Percentiles rank a stretch among this genome's conserved stretches.
phyloP scores from a whole-genome alignment of 2,329 filamentous ascomycete genomes.

The Beauveria caledonica region DNA sequence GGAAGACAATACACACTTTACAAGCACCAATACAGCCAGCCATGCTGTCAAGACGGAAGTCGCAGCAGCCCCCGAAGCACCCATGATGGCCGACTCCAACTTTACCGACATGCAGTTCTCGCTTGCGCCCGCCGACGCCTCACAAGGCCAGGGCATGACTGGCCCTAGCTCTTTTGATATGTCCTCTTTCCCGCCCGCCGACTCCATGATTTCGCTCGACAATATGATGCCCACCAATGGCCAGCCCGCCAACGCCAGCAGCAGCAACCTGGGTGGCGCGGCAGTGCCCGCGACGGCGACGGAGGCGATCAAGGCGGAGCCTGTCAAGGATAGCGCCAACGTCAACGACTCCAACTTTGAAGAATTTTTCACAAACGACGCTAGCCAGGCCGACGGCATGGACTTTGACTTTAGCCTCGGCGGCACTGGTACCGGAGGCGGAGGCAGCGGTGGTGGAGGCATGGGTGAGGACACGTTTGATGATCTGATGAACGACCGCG shows the following conservation, averaged over 20 bases:
- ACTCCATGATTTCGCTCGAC: slow-evolving; percentile 22
- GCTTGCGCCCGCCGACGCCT: slow-evolving; percentile 34
- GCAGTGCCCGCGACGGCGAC: slow-evolving; percentile 7
- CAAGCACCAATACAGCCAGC: neutral
- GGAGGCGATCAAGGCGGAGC: slow-evolving; percentile 17
- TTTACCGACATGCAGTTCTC: slow-evolving; percentile 52
- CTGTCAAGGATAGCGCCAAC: slow-evolving; percentile 21
- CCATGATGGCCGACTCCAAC: slow-evolving; percentile 25
- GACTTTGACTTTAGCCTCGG: slow-evolving; percentile 30
- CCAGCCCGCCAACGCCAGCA: slow-evolving; percentile 12
- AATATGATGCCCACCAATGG: slow-evolving; percentile 22
- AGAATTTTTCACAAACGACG: slow-evolving; percentile 39
- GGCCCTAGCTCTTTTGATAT: slow-evolving; percentile 36
- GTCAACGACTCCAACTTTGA: slow-evolving; percentile 25
- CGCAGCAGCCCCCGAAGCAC: slow-evolving; percentile 8
- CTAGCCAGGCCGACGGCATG: slow-evolving; percentile 30
- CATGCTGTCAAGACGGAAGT: slow-evolving; percentile 10
- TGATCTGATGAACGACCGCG: slow-evolving; percentile 38
- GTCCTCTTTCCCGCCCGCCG: slow-evolving; percentile 32
- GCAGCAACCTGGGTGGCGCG: slow-evolving; percentile 11
- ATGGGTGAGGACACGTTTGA: slow-evolving; percentile 37
- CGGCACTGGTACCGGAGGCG: slow-evolving; percentile 17
- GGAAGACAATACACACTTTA: slow-evolving; percentile 17
- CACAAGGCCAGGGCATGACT: slow-evolving; percentile 17
- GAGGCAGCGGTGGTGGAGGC: slow-evolving; percentile 16